These are phyloP conservation scores for Yamadazyma taylorii DNA, from an alignment of 1,139 yeast species.

Conservation along the genomic window DNA sequence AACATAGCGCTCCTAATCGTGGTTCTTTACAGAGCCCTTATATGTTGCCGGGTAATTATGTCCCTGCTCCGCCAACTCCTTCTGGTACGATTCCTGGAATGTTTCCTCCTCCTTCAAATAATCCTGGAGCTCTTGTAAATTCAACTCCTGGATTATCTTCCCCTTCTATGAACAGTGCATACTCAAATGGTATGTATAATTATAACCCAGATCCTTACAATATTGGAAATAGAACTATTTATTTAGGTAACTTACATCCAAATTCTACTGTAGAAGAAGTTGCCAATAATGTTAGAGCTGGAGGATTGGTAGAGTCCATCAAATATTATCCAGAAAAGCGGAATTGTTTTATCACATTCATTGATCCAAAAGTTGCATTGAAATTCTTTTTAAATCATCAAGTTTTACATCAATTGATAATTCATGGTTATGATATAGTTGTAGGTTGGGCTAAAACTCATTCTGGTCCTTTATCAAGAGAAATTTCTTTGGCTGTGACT, in stretches of 20 bases:
- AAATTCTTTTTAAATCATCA: conserved; percentile 46
- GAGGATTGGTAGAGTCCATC: conserved; percentile 46
- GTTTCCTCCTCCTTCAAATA: too few relatives aligned
- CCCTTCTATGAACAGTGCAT: not conserved
- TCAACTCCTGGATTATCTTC: not conserved
- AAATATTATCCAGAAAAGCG: conserved; percentile 37
- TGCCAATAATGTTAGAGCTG: conserved; percentile 50
- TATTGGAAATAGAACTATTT: conserved; percentile 44
- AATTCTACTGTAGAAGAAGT: conserved; percentile 49
- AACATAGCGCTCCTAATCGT: not conserved
- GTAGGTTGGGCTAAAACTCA: conserved; percentile 52
- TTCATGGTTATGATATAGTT: conserved; percentile 45
- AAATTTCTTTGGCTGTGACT: conserved; percentile 44
- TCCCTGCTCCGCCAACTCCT: conserved; percentile 2
- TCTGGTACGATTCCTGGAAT: not conserved
- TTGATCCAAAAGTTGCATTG: conserved; percentile 43
- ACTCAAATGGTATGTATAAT: conserved; percentile 2
- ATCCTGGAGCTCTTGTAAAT: not conserved
- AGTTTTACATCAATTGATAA: conserved; percentile 45
- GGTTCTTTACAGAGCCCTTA: conserved; percentile 3
- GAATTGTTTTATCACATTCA: conserved; percentile 46
- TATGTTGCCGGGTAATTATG: conserved; percentile 3
- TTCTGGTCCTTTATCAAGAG: conserved; percentile 41
- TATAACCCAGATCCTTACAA: conserved; percentile 26
- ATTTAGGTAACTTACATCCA: conserved; percentile 46